Evolutionary conservation across 805 yeast species (phyloP), one percentile per base, ranked within the genome.

Genomic region (Candida vaughaniae): DNA sequence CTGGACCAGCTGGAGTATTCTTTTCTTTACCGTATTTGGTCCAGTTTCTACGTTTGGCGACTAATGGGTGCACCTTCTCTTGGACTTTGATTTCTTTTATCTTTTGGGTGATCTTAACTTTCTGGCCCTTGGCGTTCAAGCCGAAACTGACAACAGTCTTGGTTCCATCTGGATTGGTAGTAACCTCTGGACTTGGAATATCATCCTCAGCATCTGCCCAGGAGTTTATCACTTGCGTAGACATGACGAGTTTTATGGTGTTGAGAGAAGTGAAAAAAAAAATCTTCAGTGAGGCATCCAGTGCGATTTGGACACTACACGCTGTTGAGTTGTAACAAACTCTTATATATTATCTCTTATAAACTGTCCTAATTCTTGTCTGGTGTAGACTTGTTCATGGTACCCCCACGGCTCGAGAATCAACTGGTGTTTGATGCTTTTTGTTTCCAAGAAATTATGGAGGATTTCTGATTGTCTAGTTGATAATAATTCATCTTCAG

Each of bases 31-130:
- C 99, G 62, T 81, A 93, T 62, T 87, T 87, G 43, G 67, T 60
- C 98, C 97, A 93, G 49, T 78, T 77, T 62, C 82, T 83, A 64
- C 98, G 85, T 40, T 70, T 74, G n/a, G 96, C 97, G 43, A 91
- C 87, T 29, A 75, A 72, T 33, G 85, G 89, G 60, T 87, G 86
- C 28, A 89, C 96, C 46, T 73, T 77, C 61, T 87, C 96, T 55
- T 78, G 82, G 26, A 83, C 86, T 50, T 74, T 77, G 42, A 85
- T 78, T 53, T 83, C 85, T 59, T 76, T 82, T 58, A 93, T 79
- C 58, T 75, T 85, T 62, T 90, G 96, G 30, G 96, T 89, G 36
- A 90, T 78, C 63, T 84, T 87, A 46, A 85, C 87, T 58, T 84
- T 89, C 61, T 86, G 81, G 42, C 95, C 95, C 43, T 82, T 80